These are phyloP conservation scores for Kodamaea kaohsiungensis DNA, from an alignment of 805 yeast species.

Conservation along the genomic window DNA sequence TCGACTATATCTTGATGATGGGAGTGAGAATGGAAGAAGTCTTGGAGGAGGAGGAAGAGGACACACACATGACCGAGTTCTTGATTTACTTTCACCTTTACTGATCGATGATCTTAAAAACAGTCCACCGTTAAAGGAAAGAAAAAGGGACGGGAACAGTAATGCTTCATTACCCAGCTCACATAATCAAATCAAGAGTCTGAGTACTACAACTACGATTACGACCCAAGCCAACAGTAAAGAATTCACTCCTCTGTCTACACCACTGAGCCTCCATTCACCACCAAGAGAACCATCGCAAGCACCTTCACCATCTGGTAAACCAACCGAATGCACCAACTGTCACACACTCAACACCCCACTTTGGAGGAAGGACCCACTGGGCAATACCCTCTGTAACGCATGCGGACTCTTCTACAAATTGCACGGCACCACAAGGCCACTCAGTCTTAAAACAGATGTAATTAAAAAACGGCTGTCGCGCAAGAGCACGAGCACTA, in stretches of 20 bases:
- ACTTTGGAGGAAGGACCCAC: constrained; percentile 60
- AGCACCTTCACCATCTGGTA: constrained; percentile 18
- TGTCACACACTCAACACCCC: constrained; percentile 64
- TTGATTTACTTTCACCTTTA: constrained; percentile 43
- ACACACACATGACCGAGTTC: constrained; percentile 22
- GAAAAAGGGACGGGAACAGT: not conserved
- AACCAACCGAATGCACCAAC: constrained; percentile 50
- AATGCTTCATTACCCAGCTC: not conserved
- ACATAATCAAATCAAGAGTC: not conserved
- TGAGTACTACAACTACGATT: not conserved
- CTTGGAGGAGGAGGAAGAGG: not conserved
- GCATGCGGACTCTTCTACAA: constrained; percentile 65
- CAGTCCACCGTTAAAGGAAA: constrained; percentile 14
- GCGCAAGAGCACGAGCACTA: constrained; percentile 25
- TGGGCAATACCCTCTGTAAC: constrained; percentile 61
- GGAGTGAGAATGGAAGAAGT: not conserved
- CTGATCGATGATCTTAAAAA: constrained; percentile 36
- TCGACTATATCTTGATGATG: not conserved
- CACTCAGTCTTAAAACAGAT: constrained; percentile 57
- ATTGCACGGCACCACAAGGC: constrained; percentile 62
- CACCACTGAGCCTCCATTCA: constrained; percentile 8
- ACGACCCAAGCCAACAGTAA: constrained; percentile 1
- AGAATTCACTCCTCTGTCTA: constrained; percentile 18
- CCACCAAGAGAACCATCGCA: constrained; percentile 2
- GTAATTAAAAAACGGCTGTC: constrained; percentile 58